Percentiles rank a stretch among this genome's conserved stretches.
Conservation (phyloP, 495 filamentous ascomycete species). For the Coniosporium apollinis region DNA sequence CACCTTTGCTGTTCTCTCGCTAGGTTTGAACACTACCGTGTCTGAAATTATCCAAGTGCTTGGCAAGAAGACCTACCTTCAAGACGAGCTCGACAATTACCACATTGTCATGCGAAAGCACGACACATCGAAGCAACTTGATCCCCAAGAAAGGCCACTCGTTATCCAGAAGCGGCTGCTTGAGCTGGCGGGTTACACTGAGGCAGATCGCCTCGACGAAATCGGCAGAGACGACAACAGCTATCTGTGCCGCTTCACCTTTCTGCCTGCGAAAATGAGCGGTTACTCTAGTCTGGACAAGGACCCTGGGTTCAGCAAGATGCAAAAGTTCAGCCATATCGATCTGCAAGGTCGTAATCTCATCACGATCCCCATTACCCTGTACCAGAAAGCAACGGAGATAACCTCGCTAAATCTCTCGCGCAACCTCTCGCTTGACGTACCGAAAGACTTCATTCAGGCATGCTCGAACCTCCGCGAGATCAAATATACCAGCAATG, state of each 20-base stretch:
- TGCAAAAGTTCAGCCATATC: slow-evolving; percentile 82
- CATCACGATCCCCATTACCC: slow-evolving; percentile 81
- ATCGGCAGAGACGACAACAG: slow-evolving; percentile 96
- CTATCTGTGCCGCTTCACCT: slow-evolving; percentile 89
- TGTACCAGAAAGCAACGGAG: slow-evolving; percentile 81
- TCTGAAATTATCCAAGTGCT: slow-evolving; percentile 67
- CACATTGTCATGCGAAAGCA: slow-evolving; percentile 91
- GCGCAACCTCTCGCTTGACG: slow-evolving; percentile 74
- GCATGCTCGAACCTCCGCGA: slow-evolving; percentile 81
- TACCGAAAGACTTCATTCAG: slow-evolving; percentile 94
- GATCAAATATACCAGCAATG: slow-evolving; percentile 86
- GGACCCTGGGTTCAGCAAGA: slow-evolving; percentile 63
- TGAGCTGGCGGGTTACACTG: slow-evolving; percentile 83
- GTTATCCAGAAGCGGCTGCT: slow-evolving; percentile 84
- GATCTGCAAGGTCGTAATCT: slow-evolving; percentile 85
- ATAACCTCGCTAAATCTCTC: slow-evolving; percentile 93
- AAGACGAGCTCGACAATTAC: slow-evolving; percentile 80
- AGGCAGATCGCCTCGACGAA: slow-evolving; percentile 75
- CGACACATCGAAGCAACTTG: slow-evolving; percentile 68
- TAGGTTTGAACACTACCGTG: slow-evolving; percentile 65
- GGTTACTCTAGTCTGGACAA: slow-evolving; percentile 58
- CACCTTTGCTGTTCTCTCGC: slow-evolving; percentile 81
- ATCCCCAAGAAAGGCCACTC: slow-evolving; percentile 63
- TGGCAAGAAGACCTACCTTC: slow-evolving; percentile 78
- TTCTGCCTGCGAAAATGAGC: slow-evolving; percentile 71